These are phyloP conservation scores for Penicillium sp. DNA, from an alignment of 2,329 filamentous ascomycete species.

Conservation along the genomic window DNA sequence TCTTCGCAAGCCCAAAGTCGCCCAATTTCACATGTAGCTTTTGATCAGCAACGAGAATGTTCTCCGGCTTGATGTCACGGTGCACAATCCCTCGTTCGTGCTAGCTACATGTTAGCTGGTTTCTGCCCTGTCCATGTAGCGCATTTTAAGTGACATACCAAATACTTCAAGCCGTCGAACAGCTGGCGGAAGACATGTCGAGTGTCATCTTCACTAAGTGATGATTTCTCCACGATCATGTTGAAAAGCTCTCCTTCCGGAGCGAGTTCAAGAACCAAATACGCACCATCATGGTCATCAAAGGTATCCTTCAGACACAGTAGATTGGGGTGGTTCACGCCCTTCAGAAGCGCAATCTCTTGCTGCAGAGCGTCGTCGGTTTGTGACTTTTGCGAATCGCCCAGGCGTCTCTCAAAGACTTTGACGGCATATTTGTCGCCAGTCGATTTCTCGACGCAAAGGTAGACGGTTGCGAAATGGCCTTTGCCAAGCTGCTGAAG, in stretches of 20 bases:
- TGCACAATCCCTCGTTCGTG: slow-evolving; percentile 97
- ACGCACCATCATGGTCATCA: slow-evolving; percentile 86
- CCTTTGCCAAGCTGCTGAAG: slow-evolving; percentile 88
- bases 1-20: slow-evolving; percentile 96
- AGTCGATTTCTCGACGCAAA: slow-evolving; percentile 82
- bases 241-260: slow-evolving; percentile 96
- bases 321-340: slow-evolving; percentile 92
- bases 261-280: slow-evolving; percentile 86
- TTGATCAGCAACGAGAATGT: slow-evolving; percentile 86
- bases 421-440: slow-evolving; percentile 90
- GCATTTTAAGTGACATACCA: slow-evolving; percentile 66
- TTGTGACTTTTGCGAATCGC: slow-evolving; percentile 80
- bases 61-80: slow-evolving; percentile 96
- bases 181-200: slow-evolving; percentile 87
- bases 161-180: slow-evolving; percentile 90
- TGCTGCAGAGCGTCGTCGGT: slow-evolving; percentile 79
- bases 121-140: neutral
- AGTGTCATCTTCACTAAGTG: slow-evolving; percentile 79
- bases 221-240: slow-evolving; percentile 86
- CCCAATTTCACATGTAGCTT: slow-evolving; percentile 86
- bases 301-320: slow-evolving; percentile 94
- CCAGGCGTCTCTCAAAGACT: slow-evolving; percentile 83
- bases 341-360: slow-evolving; percentile 94
- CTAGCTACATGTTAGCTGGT: slow-evolving; percentile 51
- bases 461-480: slow-evolving; percentile 90